Conservation (phyloP, 208 protist genomes). For the Leishmania amazonensis region DNA sequence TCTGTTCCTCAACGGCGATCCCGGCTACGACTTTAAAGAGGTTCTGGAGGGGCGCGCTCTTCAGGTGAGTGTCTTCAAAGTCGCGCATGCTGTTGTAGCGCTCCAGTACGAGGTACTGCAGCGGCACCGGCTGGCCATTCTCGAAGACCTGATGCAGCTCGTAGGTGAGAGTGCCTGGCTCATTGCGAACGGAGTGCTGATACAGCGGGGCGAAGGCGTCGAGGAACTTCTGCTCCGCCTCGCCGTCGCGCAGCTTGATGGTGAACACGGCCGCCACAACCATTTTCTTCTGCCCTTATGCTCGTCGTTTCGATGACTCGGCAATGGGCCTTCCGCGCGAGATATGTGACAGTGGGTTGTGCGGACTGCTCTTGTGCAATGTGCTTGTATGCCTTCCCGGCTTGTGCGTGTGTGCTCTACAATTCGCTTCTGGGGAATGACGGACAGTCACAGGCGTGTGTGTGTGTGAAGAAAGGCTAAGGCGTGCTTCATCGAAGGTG, state of each 20-base stretch:
- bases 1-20: conserved; percentile 35
- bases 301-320: background rate
- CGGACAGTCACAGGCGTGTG: background rate
- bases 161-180: conserved; percentile 72
- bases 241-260: conserved; percentile 42
- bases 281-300: conserved; percentile 37
- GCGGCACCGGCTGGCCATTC: conserved; percentile 30
- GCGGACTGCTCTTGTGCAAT: background rate
- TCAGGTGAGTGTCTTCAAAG: conserved; percentile 49
- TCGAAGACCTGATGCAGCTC: conserved; percentile 63
- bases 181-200: conserved; percentile 39
- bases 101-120: conserved; percentile 55
- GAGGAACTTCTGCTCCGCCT: conserved; percentile 46
- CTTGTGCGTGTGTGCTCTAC: background rate
- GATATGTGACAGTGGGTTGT: background rate
- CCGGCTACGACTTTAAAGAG: conserved; percentile 37
- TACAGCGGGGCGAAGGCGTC: conserved; percentile 45
- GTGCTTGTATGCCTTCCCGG: background rate
- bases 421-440: background rate
- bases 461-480: background rate
- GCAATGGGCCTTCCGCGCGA: background rate
- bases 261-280: conserved; percentile 54
- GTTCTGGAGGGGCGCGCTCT: conserved; percentile 36
- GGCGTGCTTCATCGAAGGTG: background rate
- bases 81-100: conserved; percentile 49